phyloP scores from a whole-genome alignment of 2,329 filamentous ascomycete species.

The Paecilomyces dactylethromorphus region DNA sequence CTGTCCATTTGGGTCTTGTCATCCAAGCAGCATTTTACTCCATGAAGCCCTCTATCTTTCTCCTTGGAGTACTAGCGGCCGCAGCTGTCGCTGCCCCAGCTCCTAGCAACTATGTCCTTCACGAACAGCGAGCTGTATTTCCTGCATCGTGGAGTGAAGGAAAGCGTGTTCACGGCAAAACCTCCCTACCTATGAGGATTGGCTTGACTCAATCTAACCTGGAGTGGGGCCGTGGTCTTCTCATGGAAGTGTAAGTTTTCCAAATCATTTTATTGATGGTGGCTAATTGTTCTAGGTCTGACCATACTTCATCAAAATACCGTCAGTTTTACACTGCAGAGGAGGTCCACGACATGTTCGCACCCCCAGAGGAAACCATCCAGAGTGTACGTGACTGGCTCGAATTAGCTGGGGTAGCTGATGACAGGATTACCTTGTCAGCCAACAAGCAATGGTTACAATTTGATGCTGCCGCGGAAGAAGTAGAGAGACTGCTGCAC shows the following conservation, averaged over 20 bases:
- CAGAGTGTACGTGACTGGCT: constrained; percentile 23
- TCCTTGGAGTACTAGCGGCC: constrained; percentile 13
- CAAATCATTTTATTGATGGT: background rate
- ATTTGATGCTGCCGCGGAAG: constrained; percentile 30
- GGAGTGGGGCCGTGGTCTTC: constrained; percentile 19
- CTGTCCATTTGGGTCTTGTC: background rate
- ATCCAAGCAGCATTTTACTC: background rate
- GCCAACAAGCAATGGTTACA: constrained; percentile 33
- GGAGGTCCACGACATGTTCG: constrained; percentile 29
- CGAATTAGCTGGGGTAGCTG: constrained; percentile 17
- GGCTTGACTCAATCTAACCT: constrained; percentile 18
- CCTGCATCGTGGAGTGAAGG: constrained; percentile 20
- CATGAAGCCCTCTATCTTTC: constrained; percentile 18
- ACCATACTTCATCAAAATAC: constrained; percentile 30
- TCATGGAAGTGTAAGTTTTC: constrained; percentile 24
- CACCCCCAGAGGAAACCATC: constrained; percentile 22
- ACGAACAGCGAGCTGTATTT: constrained; percentile 23
- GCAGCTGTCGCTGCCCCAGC: constrained; percentile 16
- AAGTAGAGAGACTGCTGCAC: constrained; percentile 31
- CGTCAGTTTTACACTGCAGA: constrained; percentile 24
- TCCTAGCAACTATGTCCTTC: constrained; percentile 17
- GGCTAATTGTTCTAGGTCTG: constrained; percentile 17
- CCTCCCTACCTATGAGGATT: constrained; percentile 12
- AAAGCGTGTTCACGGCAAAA: constrained; percentile 14
- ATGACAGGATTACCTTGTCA: constrained; percentile 19